Base-by-base conservation (phyloP, 208 protist genomes). In the Trypanosoma platydactyli region DNA sequence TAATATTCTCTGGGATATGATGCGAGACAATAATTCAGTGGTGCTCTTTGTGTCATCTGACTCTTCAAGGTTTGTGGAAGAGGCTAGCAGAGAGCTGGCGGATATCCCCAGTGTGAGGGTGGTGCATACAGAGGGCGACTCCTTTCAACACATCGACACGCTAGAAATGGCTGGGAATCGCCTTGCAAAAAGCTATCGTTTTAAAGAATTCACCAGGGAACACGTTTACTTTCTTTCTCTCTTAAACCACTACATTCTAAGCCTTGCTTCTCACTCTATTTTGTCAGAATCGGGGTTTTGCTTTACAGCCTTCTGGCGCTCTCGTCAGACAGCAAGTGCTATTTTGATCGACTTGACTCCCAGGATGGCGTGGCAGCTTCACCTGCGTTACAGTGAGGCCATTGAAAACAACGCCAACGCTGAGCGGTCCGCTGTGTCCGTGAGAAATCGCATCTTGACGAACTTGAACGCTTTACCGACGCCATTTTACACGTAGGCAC, bases 281-380 rank as follows among this genome's bases (percentile, higher is more conserved):
- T 74, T 76, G 1, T 54, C 71, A 22, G 66, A 74, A 40, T 66
- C 41, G 18, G 71, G 71, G 24, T 76, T 76, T 54, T 38, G 65
- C 35, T 55, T 74, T 7, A 76, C 71, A 0, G 71, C 65, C 12
- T 76, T 76, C 35, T 76, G 66, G 65, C 33, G 65, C 25, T 55
- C 46, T 20, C 58, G 51, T 25, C 58, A 55, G 22, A 7, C 41
- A 9, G 66, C 71, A 13, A 76, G 64, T 22, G 30, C 52, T 58
- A 42, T 76, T 33, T 68, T 74, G 40, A 56, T 76, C 20, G 54
- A 74, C 25, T 29, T 76, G 24, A n/a, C 12, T 22, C 59, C 5
- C 49, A n/a, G 38, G 25, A 11, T 24, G 5, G 65, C 27, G 18
- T 68, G 49, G 63, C 62, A 73, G 35, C 51, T 74, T 55, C 60